Base-by-base conservation (phyloP, 768 basidiomycete species). In the Boletus speciosus region DNA sequence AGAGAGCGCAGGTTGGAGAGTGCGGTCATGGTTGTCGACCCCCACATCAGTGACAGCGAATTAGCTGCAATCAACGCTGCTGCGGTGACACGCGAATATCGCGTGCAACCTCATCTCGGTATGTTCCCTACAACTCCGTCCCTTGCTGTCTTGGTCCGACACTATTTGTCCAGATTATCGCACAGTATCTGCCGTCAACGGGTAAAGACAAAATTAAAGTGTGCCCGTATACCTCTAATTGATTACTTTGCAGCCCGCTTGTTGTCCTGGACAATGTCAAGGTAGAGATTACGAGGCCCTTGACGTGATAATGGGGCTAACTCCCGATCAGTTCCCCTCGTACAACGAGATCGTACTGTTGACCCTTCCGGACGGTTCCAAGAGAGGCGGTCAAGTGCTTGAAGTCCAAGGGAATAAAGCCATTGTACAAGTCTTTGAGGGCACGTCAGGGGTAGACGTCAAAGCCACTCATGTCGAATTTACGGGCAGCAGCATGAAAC, bases 401-500 rank as follows among this genome's bases (percentile, higher is more conserved):
- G 97, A 99, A 72, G 94, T 99, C 38, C 88, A 92, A 68, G 97
- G 97, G 51, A 97, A 95, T 80, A 98, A 98, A 70, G 97, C 97
- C 39, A 93, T 99, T 65, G 96, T 99, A 19, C 97, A 99, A 71
- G 96, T 99, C 57, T 99, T 99, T 64, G 97, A 99, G 72, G 97
- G 97, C 48, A 99, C 97, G 3, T 83, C 94, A 10, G 97, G 97
- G 35, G 89, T 98, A 41, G 97, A 99, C 71, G 97, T 98, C 64
- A 96, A 95, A 70, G 82, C 90, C 14, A 99, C 97, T 3, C 93
- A 95, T 67, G 94, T 98, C 69, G 93, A 97, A 68, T 98, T 99
- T 72, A 95, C 95, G 14, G 97, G 97, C 40, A 90, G 89, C 64
- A 94, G 93, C 70, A 98, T 99, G 97, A 98, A 97, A 71, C 81